Base-by-base conservation (phyloP, 371 early-diverging fungal genomes). In the Rhizomucor pusillus region DNA sequence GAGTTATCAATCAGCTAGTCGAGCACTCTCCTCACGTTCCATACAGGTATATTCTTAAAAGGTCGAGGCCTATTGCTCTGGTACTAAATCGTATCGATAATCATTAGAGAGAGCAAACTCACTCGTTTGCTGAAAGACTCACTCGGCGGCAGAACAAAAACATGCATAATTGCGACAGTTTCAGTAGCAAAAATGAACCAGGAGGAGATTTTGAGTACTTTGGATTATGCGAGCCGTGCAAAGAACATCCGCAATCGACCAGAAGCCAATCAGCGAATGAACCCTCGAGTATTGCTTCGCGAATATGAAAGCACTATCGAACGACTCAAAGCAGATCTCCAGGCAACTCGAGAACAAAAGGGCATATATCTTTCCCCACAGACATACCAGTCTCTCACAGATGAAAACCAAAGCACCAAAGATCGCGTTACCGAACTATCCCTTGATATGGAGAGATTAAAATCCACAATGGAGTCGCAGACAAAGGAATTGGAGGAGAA, bases 81-180 rank as follows among this genome's bases (percentile, higher is more conserved):
- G 37, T 22, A 34, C 16, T 19, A 11, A 5, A 29, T 22, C 13
- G 52, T 46, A 22, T 52, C n/a, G 7, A 29, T 5, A 29, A 29
- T 5, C 3, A 16, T n/a, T 52, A 77, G 92, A 47, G 90, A 97
- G 63, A 94, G 94, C 62, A 98, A 97, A 64, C 75, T 99, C 25
- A 99, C 99, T 0, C 69, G 97, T 9, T 66, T 99, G 0, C 66
- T 99, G n/a, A 93, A 97, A 71, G 94, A 94, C 66, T 96, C 98
- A 1, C 81, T 99, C 1, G 94, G 94, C 52, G 98, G 98, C 0
- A 73, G 86, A 20, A 93, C 97, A 12, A 93, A 95, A 61, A 94
- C 97, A 1, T 90, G 94, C 53, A 95, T 98, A 60, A 92, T 98
- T 46, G 98, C 97, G 5, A 92, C 90, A n/a, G 86, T 97, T 29